Base-by-base conservation (phyloP, 257 asterid genomes). In the Primulina huaijiensis region DNA sequence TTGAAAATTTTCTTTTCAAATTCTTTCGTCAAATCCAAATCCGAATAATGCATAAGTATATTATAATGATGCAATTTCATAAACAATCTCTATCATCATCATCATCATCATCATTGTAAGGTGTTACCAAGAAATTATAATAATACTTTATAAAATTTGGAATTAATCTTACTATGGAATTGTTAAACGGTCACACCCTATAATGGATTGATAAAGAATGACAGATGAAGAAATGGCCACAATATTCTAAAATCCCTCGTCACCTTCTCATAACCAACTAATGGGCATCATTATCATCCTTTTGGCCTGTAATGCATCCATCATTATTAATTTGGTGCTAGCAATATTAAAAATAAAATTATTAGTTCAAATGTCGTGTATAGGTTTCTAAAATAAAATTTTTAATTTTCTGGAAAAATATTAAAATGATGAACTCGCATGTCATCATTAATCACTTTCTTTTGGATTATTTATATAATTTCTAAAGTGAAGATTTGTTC, bases 251-350 rank as follows among this genome's bases (percentile, higher is more conserved):
- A 73, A 68, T 63, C 74, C 50, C 69, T 67, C 62, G 25, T 46
- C 64, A 50, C 61, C 70, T 55, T 60, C 62, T 25, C 80, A 52
- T 72, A 70, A 70, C 68, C 65, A 66, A 65, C 40, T 64, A 68
- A 43, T 75, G 14, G 57, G 57, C 52, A 73, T 59, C 66, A 37
- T 68, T 60, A 31, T 75, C 62, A 59, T 75, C 64, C 16, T 79
- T 64, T 72, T 14, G 16, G 17, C 37, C 16, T 63, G 35, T 34
- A 66, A 27, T 57, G 25, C 52, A 11, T 70, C 52, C 62, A 58
- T 63, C 70, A 67, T 46, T 43, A 43, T n/a, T n/a, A n/a, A n/a
- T 46, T 46, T 46, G 56, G 56, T 7, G 56, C 2, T 46, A 46
- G 25, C 16, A 46, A 8, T 35, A 8, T 38, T 2, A 12, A 11